Conservation (phyloP, 805 yeast genomes). For the Cyberlindnera maritima region DNA sequence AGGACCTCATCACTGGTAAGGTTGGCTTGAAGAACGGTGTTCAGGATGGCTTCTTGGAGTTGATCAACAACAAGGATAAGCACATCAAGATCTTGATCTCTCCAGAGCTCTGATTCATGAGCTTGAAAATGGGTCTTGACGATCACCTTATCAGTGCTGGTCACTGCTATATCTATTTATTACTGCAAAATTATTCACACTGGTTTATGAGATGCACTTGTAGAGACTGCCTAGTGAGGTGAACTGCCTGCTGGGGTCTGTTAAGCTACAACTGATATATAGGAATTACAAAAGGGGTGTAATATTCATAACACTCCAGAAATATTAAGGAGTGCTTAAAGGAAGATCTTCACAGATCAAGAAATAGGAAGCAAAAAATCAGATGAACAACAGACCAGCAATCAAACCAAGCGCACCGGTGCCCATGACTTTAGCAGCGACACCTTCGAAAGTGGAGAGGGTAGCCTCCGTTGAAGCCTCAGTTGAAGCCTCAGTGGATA, state of each 20-base stretch:
- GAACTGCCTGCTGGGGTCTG: no score
- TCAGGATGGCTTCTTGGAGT: slow-evolving; percentile 40
- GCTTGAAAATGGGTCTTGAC: no score
- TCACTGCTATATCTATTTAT: not conserved
- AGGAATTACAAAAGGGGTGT: not conserved
- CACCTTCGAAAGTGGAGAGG: slow-evolving; percentile 2
- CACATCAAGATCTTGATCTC: slow-evolving; percentile 45
- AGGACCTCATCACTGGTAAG: slow-evolving; percentile 37
- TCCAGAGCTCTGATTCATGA: slow-evolving; percentile 26
- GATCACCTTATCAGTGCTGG: no score
- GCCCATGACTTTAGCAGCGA: not conserved
- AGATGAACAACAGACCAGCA: slow-evolving; percentile 1
- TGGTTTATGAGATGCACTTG: no score
- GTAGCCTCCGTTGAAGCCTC: not conserved
- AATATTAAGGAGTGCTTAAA: not conserved
- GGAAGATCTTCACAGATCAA: no score
- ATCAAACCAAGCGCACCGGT: not conserved
- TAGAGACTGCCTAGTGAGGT: no score
- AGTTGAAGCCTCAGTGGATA: not conserved
- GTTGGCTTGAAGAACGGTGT: slow-evolving; percentile 39
- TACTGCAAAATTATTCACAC: no score
- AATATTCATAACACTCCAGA: not conserved
- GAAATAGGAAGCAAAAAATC: not conserved
- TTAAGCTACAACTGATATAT: no score
- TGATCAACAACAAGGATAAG: slow-evolving; percentile 40